Base-by-base conservation (phyloP, 108 stramenopile genomes). In the Nitzschia sp. region DNA sequence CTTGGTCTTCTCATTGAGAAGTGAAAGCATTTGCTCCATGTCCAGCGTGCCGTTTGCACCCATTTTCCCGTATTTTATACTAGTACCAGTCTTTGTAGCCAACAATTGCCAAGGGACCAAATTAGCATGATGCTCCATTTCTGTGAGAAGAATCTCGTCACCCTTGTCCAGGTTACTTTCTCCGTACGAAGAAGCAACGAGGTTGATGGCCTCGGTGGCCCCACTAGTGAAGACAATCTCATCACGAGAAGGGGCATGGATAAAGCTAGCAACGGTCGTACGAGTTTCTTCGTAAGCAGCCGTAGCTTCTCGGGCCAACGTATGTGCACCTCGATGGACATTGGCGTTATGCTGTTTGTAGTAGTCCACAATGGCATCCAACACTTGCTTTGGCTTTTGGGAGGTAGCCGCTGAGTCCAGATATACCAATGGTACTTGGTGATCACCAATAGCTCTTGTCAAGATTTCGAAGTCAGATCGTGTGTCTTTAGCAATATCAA, bases 401-500 rank as follows among this genome's bases (percentile, higher is more conserved):
- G 95, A 96, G n/a, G 95, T 95, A 24, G 97, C 97, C 8, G 91
- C 96, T 12, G 91, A 94, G 70, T 98, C 97, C 17, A 98, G 83
- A 77, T 97, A 98, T 20, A 97, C 71, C 21, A 98, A 70, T 51
- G 82, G 83, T 53, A 80, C 83, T n/a, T 75, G 55, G 5, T 54
- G 42, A 34, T 68, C 65, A 19, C 67, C 65, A 22, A 76, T 67
- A 0, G 25, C 61, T 9, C 64, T 70, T 9, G 62, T 63, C 9
- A 85, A 69, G 71, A 85, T 81, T 22, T 71, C 48, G 63, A 85
- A 85, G 38, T 85, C 80, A 12, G 68, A 53, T 51, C 80, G 74
- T 21, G 55, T 57, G 43, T 55, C 37, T 46, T 69, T 62, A n/a
- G 84, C 79, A 11, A 85, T 26, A 43, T 68, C 64, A 11, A 34